phyloP scores from a whole-genome alignment of 306 rosid species.

The Quercus rubra region DNA sequence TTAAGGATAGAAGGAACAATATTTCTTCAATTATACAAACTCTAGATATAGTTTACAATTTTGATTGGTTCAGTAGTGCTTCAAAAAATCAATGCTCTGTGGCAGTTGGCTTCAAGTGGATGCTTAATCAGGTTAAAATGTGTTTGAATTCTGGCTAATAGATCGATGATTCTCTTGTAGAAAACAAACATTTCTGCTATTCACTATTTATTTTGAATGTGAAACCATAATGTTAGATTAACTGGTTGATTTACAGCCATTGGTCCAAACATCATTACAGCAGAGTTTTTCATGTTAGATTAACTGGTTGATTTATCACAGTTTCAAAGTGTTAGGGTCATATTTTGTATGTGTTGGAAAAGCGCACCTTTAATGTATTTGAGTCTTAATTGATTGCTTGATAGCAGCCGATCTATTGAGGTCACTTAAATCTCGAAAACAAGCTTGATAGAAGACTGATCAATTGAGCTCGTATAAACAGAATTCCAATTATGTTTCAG shows the following conservation, averaged over 20 bases:
- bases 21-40: slow-evolving; percentile 62
- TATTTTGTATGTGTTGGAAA: no score
- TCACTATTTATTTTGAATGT: neutral
- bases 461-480: no score
- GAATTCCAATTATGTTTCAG: no score
- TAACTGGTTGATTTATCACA: neutral
- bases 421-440: no score
- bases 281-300: neutral
- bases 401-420: no score
- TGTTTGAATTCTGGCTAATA: neutral
- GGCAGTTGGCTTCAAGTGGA: slow-evolving; percentile 97
- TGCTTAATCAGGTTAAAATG: slow-evolving; percentile 85
- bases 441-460: no score
- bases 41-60: slow-evolving; percentile 74
- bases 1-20: slow-evolving; percentile 31
- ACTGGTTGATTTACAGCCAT: neutral
- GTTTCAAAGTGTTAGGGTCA: no score
- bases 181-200: neutral
- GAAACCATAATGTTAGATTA: neutral
- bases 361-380: no score
- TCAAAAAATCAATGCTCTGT: slow-evolving; percentile 92
- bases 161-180: neutral
- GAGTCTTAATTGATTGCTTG: no score
- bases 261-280: neutral
- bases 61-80: slow-evolving; percentile 95